A percentile compares a stretch with the other conserved stretches of the same genome.
Conservation (phyloP, 495 filamentous ascomycete species). For the Aspergillus diversus region DNA sequence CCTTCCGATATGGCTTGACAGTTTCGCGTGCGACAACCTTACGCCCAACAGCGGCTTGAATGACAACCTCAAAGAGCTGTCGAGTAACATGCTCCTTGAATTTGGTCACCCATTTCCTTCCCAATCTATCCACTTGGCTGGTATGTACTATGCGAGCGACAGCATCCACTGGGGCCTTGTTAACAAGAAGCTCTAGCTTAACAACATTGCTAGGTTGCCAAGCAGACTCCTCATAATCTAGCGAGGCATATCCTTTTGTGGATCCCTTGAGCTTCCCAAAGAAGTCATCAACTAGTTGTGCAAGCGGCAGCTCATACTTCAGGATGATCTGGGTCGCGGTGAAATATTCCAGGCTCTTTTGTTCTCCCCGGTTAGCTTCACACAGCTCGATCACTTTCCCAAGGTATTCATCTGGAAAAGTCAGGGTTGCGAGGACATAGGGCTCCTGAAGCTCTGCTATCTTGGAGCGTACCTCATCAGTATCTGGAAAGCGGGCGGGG, state of each 20-base stretch:
- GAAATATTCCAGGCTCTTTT: constrained; percentile 87
- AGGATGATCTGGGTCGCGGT: constrained; percentile 93
- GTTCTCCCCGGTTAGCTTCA: constrained; percentile 83
- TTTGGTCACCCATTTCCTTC: constrained; percentile 86
- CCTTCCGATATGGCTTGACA: constrained; percentile 95
- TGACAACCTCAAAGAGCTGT: constrained; percentile 95
- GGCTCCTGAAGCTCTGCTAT: constrained; percentile 79
- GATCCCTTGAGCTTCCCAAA: constrained; percentile 95
- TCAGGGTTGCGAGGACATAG: constrained; percentile 83
- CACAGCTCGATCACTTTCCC: constrained; percentile 95
- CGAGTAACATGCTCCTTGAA: constrained; percentile 96
- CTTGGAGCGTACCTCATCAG: constrained; percentile 59
- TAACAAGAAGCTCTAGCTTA: constrained; percentile 92
- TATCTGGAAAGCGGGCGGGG: constrained; percentile 83
- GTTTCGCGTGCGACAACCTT: constrained; percentile 90
- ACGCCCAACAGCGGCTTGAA: constrained; percentile 86
- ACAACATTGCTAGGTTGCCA: constrained; percentile 80
- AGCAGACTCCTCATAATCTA: constrained; percentile 95
- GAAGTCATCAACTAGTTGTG: constrained; percentile 92
- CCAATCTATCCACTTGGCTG: constrained; percentile 75
- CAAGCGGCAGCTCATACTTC: constrained; percentile 85
- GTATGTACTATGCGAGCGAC: constrained; percentile 86
- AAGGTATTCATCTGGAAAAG: constrained; percentile 89
- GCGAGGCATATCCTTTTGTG: constrained; percentile 79
- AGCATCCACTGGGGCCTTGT: constrained; percentile 90